A percentile compares a stretch with the other conserved stretches of the same genome.
Evolutionary conservation across 768 basidiomycete species (phyloP).

Genomic region (Pleurotus salmoneostramineus): DNA sequence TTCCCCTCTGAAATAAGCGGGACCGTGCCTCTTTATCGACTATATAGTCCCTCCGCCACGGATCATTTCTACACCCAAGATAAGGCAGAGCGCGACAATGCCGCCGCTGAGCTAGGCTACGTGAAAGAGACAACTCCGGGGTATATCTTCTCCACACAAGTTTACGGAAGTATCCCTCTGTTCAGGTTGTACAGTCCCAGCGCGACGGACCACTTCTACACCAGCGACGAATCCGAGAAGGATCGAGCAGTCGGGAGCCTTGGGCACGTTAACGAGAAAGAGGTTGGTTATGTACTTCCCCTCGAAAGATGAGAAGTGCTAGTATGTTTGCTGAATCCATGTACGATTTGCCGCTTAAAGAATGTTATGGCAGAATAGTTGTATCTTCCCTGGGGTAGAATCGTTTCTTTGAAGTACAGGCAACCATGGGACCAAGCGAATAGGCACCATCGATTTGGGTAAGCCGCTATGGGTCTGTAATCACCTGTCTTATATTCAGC

Average conservation of each 20-base stretch:
- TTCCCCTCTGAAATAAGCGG: not conserved
- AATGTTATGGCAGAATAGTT: too few relatives aligned
- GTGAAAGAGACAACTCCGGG: slow-evolving; percentile 14
- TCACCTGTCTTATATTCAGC: too few relatives aligned
- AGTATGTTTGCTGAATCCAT: too few relatives aligned
- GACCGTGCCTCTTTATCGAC: not conserved
- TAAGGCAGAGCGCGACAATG: slow-evolving; percentile 11
- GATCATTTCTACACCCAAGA: not conserved
- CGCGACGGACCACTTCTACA: slow-evolving; percentile 21
- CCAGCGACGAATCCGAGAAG: slow-evolving; percentile 14
- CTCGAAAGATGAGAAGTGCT: too few relatives aligned
- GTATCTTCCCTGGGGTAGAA: too few relatives aligned
- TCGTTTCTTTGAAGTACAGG: too few relatives aligned
- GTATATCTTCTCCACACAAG: slow-evolving; percentile 10
- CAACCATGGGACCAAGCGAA: too few relatives aligned
- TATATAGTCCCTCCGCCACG: not conserved
- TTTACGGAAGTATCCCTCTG: slow-evolving; percentile 13
- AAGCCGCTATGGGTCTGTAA: too few relatives aligned
- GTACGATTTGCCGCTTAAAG: too few relatives aligned
- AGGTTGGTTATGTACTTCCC: slow-evolving; percentile 15
- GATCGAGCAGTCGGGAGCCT: slow-evolving; percentile 7
- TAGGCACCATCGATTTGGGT: too few relatives aligned
- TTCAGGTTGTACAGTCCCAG: slow-evolving; percentile 16
- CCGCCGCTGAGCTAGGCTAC: slow-evolving; percentile 11
- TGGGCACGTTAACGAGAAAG: slow-evolving; percentile 13